These are phyloP conservation scores for Eleusine coracana DNA, from an alignment of 176 grass and related monocot genomes.

Conservation along the genomic window DNA sequence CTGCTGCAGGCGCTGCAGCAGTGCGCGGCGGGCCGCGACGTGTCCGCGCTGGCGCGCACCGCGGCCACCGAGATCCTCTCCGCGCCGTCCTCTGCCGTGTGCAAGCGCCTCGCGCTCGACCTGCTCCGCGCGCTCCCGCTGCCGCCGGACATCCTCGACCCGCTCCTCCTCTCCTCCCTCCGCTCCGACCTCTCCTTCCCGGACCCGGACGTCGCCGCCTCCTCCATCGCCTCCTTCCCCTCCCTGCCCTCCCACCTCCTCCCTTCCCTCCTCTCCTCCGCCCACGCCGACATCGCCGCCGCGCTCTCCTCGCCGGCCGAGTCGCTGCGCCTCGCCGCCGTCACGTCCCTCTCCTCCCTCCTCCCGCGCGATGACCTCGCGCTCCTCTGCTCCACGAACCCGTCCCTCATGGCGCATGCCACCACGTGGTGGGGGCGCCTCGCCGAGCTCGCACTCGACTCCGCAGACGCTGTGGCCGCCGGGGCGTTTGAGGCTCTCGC, in stretches of 20 bases:
- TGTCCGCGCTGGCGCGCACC: slow-evolving; percentile 81
- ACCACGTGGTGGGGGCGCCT: slow-evolving; percentile 86
- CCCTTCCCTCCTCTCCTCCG: slow-evolving; percentile 74
- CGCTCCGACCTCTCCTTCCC: slow-evolving; percentile 85
- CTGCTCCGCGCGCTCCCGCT: slow-evolving; percentile 80
- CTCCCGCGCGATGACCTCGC: slow-evolving; percentile 83
- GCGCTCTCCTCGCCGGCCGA: slow-evolving; percentile 64
- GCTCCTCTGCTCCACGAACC: slow-evolving; percentile 74
- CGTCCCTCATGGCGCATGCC: slow-evolving; percentile 78
- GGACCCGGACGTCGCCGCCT: slow-evolving; percentile 86
- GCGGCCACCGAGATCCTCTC: slow-evolving; percentile 82
- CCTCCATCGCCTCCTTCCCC: slow-evolving; percentile 81
- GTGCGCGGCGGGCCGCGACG: slow-evolving; percentile 81
- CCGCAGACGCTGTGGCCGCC: slow-evolving; percentile 72
- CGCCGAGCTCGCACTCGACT: slow-evolving; percentile 63
- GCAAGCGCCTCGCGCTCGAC: slow-evolving; percentile 90
- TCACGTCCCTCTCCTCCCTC: slow-evolving; percentile 71
- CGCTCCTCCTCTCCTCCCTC: slow-evolving; percentile 74
- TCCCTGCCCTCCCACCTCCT: slow-evolving; percentile 84
- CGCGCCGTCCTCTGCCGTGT: slow-evolving; percentile 76
- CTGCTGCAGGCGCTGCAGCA: slow-evolving; percentile 90
- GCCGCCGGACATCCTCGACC: slow-evolving; percentile 80
- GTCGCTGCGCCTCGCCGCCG: slow-evolving; percentile 75
- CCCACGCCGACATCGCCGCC: slow-evolving; percentile 61
- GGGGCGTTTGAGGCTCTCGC: slow-evolving; percentile 78